phyloP scores from a whole-genome alignment of 345 rosid genomes.

The Acer saccharum region DNA sequence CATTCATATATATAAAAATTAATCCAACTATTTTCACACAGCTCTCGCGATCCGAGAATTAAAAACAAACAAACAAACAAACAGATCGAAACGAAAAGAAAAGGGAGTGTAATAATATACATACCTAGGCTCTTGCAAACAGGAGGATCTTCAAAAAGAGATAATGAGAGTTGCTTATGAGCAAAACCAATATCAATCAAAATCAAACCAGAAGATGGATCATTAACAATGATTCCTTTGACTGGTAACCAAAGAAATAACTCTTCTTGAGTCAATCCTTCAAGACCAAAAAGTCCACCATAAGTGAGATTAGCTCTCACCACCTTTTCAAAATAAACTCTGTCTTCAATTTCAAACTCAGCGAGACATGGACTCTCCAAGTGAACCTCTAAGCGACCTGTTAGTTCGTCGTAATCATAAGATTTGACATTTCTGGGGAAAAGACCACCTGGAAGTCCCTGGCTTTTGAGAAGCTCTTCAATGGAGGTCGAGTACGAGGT shows the following conservation, averaged over 20 bases:
- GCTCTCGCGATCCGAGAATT: neutral
- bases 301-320: conserved; percentile 80
- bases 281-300: conserved; percentile 76
- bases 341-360: conserved; percentile 68
- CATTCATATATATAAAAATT: neutral
- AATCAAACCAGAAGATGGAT: conserved; percentile 81
- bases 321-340: conserved; percentile 67
- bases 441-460: conserved; percentile 82
- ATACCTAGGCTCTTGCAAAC: conserved; percentile 73
- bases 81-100: neutral
- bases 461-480: conserved; percentile 61
- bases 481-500: conserved; percentile 45
- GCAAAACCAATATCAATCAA: conserved; percentile 83
- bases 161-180: conserved; percentile 74
- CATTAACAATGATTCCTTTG: conserved; percentile 70
- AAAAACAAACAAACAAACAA: neutral
- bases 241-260: conserved; percentile 88
- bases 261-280: conserved; percentile 82
- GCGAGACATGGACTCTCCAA: conserved; percentile 74
- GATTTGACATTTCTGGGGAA: conserved; percentile 71
- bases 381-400: conserved; percentile 64
- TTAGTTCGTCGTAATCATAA: conserved; percentile 42
- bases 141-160: conserved; percentile 92
- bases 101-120: conserved; percentile 32
- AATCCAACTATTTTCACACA: conserved; percentile 4